These are phyloP conservation scores for Adansonia digitata DNA, from an alignment of 345 rosid species.

Conservation along the genomic window DNA sequence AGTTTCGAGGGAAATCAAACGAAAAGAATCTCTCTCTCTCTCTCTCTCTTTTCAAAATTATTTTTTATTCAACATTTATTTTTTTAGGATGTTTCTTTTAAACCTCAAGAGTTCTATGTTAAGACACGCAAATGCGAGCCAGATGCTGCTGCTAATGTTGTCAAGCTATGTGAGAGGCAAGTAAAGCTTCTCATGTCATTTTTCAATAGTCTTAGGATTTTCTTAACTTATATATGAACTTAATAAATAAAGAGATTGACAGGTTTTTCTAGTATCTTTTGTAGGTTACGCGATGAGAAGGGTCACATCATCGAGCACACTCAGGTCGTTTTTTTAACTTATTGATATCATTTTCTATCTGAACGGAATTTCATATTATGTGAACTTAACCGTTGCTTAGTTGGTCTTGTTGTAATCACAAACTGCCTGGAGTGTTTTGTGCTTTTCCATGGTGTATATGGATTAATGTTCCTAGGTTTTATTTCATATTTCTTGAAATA, in stretches of 20 bases:
- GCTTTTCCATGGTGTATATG: not conserved
- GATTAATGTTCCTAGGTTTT: not conserved
- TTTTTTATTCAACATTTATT: not conserved
- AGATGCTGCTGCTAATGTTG: constrained; percentile 59
- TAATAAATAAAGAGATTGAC: too few relatives aligned
- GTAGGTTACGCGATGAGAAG: too few relatives aligned
- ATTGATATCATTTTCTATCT: too few relatives aligned
- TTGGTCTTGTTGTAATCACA: too few relatives aligned
- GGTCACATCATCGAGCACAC: too few relatives aligned
- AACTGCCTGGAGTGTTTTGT: too few relatives aligned
- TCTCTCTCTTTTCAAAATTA: not conserved
- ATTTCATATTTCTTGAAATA: not conserved
- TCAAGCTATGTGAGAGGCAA: constrained; percentile 73
- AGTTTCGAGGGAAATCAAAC: not conserved
- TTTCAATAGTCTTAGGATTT: not conserved
- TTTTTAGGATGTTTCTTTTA: constrained; percentile 68
- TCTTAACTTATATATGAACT: too few relatives aligned
- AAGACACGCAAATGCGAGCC: constrained; percentile 79
- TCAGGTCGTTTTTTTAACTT: too few relatives aligned
- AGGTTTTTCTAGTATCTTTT: too few relatives aligned
- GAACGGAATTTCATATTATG: too few relatives aligned
- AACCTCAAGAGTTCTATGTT: constrained; percentile 65
- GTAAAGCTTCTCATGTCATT: not conserved
- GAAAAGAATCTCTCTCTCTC: not conserved
- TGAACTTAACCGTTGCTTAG: too few relatives aligned